These are phyloP conservation scores for Eurotiales sp. DNA, from an alignment of 2,329 filamentous ascomycete genomes.

Conservation along the genomic window DNA sequence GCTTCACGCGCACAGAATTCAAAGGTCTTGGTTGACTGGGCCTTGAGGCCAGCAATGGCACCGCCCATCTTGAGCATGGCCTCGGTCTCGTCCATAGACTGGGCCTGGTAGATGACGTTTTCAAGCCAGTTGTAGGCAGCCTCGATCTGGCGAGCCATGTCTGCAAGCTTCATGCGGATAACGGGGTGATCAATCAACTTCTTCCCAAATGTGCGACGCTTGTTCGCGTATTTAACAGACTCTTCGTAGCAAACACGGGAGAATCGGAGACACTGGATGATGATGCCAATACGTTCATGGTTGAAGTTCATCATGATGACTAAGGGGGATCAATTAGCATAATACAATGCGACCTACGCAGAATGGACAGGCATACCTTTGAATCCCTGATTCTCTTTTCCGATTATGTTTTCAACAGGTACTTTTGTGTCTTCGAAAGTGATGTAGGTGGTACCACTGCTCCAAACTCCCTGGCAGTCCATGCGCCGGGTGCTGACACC, in stretches of 20 bases:
- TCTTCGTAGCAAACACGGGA: constrained; percentile 96
- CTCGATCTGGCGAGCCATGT: constrained; percentile 98
- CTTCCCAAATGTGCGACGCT: constrained; percentile 94
- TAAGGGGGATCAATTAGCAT: too few relatives aligned
- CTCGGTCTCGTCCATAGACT: constrained; percentile 89
- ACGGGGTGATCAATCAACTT: constrained; percentile 95
- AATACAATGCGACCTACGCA: too few relatives aligned
- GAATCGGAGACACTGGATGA: constrained; percentile 96
- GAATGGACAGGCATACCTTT: constrained; percentile 53
- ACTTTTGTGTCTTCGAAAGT: constrained; percentile 99
- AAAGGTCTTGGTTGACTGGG: constrained; percentile 88
- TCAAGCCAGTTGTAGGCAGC: constrained; percentile 97
- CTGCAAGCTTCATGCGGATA: constrained; percentile 93
- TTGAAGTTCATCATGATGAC: constrained; percentile 99
- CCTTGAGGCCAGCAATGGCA: constrained; percentile 89
- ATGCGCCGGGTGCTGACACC: constrained; percentile 91
- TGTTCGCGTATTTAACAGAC: constrained; percentile 93
- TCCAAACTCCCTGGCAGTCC: constrained; percentile 98
- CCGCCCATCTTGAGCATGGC: constrained; percentile 95
- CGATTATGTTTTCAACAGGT: constrained; percentile 95
- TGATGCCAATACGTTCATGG: constrained; percentile 97
- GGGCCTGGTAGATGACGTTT: constrained; percentile 87
- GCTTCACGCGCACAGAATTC: constrained; percentile 97
- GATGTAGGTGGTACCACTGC: constrained; percentile 90
- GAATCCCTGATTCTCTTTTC: constrained; percentile 98